Evolutionary conservation across 108 stramenopile genomes (phyloP).

Genomic region (Epithemia pelagica): DNA sequence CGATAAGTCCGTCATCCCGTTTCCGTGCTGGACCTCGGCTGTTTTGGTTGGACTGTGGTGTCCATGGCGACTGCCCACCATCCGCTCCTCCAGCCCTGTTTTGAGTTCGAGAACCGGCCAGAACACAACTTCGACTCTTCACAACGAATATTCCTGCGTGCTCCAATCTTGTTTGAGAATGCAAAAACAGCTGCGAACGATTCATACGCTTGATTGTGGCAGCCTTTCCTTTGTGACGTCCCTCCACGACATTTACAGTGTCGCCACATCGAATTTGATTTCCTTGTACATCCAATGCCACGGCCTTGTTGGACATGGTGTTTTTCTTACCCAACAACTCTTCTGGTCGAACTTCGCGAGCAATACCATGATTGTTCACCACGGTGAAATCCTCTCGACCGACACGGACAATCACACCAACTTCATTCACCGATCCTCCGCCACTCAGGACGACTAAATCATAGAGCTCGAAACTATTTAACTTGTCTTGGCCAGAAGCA

Average conservation of each 20-base stretch:
- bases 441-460: slow-evolving; percentile 88
- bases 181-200: slow-evolving; percentile 82
- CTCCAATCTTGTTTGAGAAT: slow-evolving; percentile 80
- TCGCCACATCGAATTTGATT: slow-evolving; percentile 83
- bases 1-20: slow-evolving; percentile 70
- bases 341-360: slow-evolving; percentile 79
- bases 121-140: slow-evolving; percentile 75
- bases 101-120: slow-evolving; percentile 62
- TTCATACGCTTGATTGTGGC: slow-evolving; percentile 89
- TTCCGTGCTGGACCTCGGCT: slow-evolving; percentile 43
- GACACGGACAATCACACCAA: slow-evolving; percentile 87
- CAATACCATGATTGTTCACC: slow-evolving; percentile 84
- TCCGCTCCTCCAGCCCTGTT: slow-evolving; percentile 42
- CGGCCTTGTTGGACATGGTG: slow-evolving; percentile 65
- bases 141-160: slow-evolving; percentile 89
- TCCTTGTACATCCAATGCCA: slow-evolving; percentile 83
- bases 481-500: slow-evolving; percentile 80
- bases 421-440: slow-evolving; percentile 84
- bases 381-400: slow-evolving; percentile 90
- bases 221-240: slow-evolving; percentile 82
- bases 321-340: slow-evolving; percentile 88
- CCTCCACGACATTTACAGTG: slow-evolving; percentile 80
- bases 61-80: slow-evolving; percentile 61
- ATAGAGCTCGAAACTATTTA: slow-evolving; percentile 83
- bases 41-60: slow-evolving; percentile 61